A percentile compares a stretch with the other conserved stretches of the same genome.
These are phyloP conservation scores for Cavenderia fasciculata DNA, from an alignment of 78 protist species.

Conservation along the genomic window DNA sequence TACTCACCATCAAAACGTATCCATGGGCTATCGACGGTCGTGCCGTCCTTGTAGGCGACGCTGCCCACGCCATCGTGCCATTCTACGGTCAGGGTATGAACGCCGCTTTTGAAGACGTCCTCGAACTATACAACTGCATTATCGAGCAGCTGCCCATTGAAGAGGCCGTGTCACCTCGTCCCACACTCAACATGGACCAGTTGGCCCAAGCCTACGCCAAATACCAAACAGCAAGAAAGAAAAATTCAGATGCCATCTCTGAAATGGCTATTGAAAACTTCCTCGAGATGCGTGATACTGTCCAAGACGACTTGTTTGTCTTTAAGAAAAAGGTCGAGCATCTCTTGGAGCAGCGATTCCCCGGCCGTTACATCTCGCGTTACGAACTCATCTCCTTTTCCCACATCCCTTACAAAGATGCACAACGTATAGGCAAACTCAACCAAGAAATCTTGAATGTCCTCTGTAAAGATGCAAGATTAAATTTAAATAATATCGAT, in stretches of 20 bases:
- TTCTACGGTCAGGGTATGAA: slow-evolving; percentile 97
- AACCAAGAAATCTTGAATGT: background rate
- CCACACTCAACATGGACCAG: background rate
- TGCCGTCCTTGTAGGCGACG: slow-evolving; percentile 83
- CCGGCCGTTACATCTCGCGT: slow-evolving; percentile 53
- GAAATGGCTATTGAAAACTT: slow-evolving; percentile 89
- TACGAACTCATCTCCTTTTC: slow-evolving; percentile 83
- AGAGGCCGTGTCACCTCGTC: no score
- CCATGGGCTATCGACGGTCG: slow-evolving; percentile 37
- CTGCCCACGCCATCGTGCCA: slow-evolving; percentile 97
- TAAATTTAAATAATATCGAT: no score
- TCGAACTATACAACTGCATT: slow-evolving; percentile 38
- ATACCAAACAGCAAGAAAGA: slow-evolving; percentile 65
- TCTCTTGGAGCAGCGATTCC: slow-evolving; percentile 44
- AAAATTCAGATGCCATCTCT: slow-evolving; percentile 83
- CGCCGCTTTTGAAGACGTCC: slow-evolving; percentile 82
- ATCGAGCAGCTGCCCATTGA: background rate
- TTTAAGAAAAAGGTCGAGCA: slow-evolving; percentile 78
- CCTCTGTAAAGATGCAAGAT: no score
- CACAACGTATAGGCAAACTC: slow-evolving; percentile 38
- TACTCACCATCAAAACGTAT: slow-evolving; percentile 75
- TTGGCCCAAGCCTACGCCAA: background rate
- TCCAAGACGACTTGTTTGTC: slow-evolving; percentile 28
- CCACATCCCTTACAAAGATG: slow-evolving; percentile 47
- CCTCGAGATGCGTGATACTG: slow-evolving; percentile 86